Percentiles rank a stretch among this genome's conserved stretches.
phyloP scores from a whole-genome alignment of 2,329 filamentous ascomycete species.

The Truncatella angustata region DNA sequence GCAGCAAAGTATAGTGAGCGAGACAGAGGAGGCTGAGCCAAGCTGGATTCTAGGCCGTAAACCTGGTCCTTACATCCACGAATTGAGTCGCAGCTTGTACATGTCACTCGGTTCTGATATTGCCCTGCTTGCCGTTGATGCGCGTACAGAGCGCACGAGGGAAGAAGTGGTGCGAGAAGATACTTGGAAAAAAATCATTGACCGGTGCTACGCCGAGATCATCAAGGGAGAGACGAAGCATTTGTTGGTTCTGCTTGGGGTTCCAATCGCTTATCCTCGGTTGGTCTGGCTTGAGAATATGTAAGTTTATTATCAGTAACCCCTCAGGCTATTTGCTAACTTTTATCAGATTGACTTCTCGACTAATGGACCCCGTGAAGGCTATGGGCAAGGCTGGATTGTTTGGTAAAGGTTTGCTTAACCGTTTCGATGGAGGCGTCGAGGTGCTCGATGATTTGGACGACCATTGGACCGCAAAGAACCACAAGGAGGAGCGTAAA shows the following conservation, averaged over 20 bases:
- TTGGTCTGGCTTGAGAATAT: conserved; percentile 72
- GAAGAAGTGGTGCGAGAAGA: conserved; percentile 77
- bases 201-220: conserved; percentile 80
- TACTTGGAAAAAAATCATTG: conserved; percentile 84
- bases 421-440: conserved; percentile 86
- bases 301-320: conserved; percentile 39
- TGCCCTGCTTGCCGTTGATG: conserved; percentile 83
- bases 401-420: conserved; percentile 76
- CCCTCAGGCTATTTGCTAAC: conserved; percentile 25
- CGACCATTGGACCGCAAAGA: conserved; percentile 96
- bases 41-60: conserved; percentile 83
- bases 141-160: conserved; percentile 83
- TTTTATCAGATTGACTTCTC: conserved; percentile 67
- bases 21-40: conserved; percentile 80
- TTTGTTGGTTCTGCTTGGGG: conserved; percentile 80
- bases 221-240: conserved; percentile 84
- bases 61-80: conserved; percentile 86
- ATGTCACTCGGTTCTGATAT: conserved; percentile 78
- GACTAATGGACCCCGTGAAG: conserved; percentile 84
- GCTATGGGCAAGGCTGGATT: conserved; percentile 79
- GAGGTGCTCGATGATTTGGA: conserved; percentile 91
- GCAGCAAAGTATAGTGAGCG: conserved; percentile 81
- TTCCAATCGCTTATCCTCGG: conserved; percentile 79
- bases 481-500: conserved; percentile 86
- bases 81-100: conserved; percentile 82